phyloP scores from a whole-genome alignment of 768 basidiomycete genomes.

The Boletus edulis region DNA sequence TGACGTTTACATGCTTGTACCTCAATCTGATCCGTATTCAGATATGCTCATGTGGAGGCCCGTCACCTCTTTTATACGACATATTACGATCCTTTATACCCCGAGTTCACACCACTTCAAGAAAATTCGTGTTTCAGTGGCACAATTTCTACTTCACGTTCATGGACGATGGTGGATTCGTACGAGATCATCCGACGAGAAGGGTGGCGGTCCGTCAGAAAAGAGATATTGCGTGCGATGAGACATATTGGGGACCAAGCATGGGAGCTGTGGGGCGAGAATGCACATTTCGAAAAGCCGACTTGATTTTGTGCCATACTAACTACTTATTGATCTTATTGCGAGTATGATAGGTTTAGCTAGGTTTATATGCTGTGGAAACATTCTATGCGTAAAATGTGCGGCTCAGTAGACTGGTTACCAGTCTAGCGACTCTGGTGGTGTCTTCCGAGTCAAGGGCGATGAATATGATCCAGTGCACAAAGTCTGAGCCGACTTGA shows the following conservation, averaged over 20 bases:
- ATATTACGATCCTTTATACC: slow-evolving; percentile 78
- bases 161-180: slow-evolving; percentile 38
- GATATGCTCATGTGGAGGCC: slow-evolving; percentile 47
- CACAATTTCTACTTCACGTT: slow-evolving; percentile 35
- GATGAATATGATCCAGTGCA: too few species aligned
- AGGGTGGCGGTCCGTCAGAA: slow-evolving; percentile 38
- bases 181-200: slow-evolving; percentile 38
- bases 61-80: slow-evolving; percentile 63
- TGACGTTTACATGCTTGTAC: neutral
- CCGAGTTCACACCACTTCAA: slow-evolving; percentile 59
- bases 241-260: slow-evolving; percentile 37
- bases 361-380: slow-evolving; percentile 7
- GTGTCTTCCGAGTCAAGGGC: too few species aligned
- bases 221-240: slow-evolving; percentile 39
- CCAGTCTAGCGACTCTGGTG: too few species aligned
- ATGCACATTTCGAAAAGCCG: slow-evolving; percentile 26
- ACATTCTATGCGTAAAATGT: neutral
- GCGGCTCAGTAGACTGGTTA: too few species aligned
- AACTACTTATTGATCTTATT: slow-evolving; percentile 21
- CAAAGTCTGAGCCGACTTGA: too few species aligned
- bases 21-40: slow-evolving; percentile 13
- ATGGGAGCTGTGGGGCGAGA: slow-evolving; percentile 46
- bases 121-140: slow-evolving; percentile 24
- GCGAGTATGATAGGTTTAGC: slow-evolving; percentile 11
- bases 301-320: slow-evolving; percentile 19